Evolutionary conservation across 2,329 filamentous ascomycete genomes (phyloP).

Genomic region (Aureobasidium musti): DNA sequence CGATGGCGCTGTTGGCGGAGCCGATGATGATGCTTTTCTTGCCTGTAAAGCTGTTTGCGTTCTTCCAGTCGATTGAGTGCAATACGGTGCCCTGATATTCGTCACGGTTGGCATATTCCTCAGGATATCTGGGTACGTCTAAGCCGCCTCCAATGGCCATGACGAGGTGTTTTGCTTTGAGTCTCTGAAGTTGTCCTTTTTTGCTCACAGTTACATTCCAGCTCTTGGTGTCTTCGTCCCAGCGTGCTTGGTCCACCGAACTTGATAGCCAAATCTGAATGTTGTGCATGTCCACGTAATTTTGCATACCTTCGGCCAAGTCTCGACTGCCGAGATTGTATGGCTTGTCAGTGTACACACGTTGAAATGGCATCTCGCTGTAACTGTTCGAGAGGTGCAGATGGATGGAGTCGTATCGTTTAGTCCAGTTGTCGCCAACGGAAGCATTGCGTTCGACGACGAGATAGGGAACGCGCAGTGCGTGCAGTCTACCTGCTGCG

Average conservation of each 20-base stretch:
- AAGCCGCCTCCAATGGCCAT: conserved; percentile 41
- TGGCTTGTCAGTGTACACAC: conserved; percentile 15
- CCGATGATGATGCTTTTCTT: conserved; percentile 52
- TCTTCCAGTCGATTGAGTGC: conserved; percentile 44
- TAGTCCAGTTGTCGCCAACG: conserved; percentile 52
- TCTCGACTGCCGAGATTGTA: conserved; percentile 36
- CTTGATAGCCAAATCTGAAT: conserved; percentile 47
- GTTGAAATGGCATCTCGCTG: conserved; percentile 44
- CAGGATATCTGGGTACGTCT: conserved; percentile 35
- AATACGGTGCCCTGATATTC: conserved; percentile 44
- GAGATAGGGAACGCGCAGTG: conserved; percentile 47
- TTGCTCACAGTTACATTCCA: conserved; percentile 42
- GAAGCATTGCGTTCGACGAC: conserved; percentile 49
- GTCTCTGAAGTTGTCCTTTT: conserved; percentile 12
- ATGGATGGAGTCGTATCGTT: conserved; percentile 50
- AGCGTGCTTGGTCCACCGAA: conserved; percentile 43
- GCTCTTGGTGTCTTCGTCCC: conserved; percentile 42
- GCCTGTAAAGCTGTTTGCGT: conserved; percentile 41
- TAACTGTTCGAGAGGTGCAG: conserved; percentile 47
- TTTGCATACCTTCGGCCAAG: conserved; percentile 25
- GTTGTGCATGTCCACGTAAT: conserved; percentile 36
- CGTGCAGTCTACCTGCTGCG: conserved; percentile 48
- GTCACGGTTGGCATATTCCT: conserved; percentile 33
- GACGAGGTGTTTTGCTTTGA: conserved; percentile 39
- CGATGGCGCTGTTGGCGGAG: conserved; percentile 53